A percentile compares a stretch with the other conserved stretches of the same genome.
Evolutionary conservation across 2,329 filamentous ascomycete species (phyloP).

Genomic region (Magnaporthiopsis rhizophila): DNA sequence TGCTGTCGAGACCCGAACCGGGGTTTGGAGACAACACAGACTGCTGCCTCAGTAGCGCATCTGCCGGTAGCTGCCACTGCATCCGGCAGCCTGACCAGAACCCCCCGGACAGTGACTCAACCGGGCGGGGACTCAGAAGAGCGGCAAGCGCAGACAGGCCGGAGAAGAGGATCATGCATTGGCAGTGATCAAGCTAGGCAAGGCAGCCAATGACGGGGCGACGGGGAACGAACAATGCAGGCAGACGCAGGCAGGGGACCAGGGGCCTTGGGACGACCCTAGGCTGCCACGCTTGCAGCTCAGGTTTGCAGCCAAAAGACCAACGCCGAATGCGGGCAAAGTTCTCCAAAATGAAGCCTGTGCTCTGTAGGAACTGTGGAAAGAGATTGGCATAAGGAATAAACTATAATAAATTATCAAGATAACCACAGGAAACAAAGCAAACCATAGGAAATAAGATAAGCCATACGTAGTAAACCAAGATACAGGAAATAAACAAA

Average conservation of each 20-base stretch:
- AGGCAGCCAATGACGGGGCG: neutral
- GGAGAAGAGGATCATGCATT: neutral
- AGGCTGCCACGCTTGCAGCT: neutral
- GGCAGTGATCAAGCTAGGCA: neutral
- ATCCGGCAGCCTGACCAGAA: neutral
- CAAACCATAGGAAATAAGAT: no score
- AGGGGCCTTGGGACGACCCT: neutral
- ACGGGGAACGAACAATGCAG: neutral
- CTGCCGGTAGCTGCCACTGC: neutral
- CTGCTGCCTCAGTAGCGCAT: neutral
- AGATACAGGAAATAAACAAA: no score
- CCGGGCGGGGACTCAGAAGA: no score
- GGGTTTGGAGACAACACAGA: neutral
- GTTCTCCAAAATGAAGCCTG: no score
- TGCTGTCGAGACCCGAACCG: neutral
- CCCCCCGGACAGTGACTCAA: neutral
- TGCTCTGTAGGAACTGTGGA: no score
- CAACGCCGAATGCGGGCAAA: no score
- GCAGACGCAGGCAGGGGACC: neutral
- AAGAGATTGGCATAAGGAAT: no score
- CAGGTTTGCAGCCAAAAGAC: no score
- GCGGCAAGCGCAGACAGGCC: neutral
- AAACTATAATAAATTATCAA: no score
- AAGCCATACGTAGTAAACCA: no score
- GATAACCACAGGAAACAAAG: no score